phyloP scores from a whole-genome alignment of 75 land plant genomes.

The Selaginella tamariscina region DNA sequence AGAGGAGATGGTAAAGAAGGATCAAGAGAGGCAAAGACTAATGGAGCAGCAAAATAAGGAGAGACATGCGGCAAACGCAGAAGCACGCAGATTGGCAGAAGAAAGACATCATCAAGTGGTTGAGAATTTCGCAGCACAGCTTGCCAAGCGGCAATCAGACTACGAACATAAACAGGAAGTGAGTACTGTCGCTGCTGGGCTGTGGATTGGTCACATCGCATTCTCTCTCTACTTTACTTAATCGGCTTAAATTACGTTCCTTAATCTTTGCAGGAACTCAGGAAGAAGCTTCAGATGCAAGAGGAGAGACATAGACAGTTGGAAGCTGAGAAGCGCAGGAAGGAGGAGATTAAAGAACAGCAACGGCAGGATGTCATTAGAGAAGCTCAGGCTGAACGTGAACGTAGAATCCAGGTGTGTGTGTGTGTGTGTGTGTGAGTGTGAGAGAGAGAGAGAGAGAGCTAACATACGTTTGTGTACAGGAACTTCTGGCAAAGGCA shows the following conservation, averaged over 20 bases:
- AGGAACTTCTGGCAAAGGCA: slow-evolving; percentile 15
- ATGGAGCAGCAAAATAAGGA: slow-evolving; percentile 18
- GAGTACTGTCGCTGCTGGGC: not conserved
- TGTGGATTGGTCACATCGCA: not conserved
- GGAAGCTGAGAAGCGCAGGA: slow-evolving; percentile 15
- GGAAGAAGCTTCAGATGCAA: slow-evolving; percentile 17
- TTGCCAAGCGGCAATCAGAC: slow-evolving; percentile 15
- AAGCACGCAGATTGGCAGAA: slow-evolving; percentile 17
- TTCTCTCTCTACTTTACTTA: not conserved
- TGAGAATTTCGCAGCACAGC: slow-evolving; percentile 15
- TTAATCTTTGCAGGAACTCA: slow-evolving; percentile 11
- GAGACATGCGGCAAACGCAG: slow-evolving; percentile 2
- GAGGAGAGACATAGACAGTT: slow-evolving; percentile 16
- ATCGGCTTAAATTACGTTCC: not conserved
- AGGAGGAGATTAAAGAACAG: slow-evolving; percentile 19
- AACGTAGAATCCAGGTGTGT: slow-evolving; percentile 17
- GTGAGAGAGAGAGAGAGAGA: no score
- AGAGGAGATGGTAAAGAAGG: slow-evolving; percentile 16
- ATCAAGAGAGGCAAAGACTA: slow-evolving; percentile 11
- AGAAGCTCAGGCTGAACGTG: slow-evolving; percentile 19
- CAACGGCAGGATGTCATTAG: slow-evolving; percentile 17
- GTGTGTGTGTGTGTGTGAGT: no score
- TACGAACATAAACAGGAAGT: slow-evolving; percentile 18
- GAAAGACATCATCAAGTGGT: slow-evolving; percentile 14
- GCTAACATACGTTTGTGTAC: no score